Base-by-base conservation (phyloP, 768 basidiomycete species). In the Suillus fuscotomentosus region DNA sequence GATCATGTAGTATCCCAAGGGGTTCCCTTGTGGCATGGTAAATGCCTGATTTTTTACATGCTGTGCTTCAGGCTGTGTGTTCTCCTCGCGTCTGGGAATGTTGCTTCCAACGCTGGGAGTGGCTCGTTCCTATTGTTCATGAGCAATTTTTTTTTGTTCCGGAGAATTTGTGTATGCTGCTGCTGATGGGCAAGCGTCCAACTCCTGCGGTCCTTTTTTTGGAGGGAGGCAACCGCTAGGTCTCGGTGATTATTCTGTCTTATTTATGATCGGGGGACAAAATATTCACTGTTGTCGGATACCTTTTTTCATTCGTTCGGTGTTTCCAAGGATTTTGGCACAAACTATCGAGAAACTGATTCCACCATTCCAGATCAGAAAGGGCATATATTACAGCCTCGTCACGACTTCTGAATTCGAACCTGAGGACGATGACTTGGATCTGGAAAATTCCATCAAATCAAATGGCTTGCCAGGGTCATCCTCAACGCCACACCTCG, bases 371-470 rank as follows among this genome's bases (percentile, higher is more conserved):
- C 64, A 89, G 88, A 80, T 86, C 61, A 82, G 82, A 71, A 91
- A 90, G 66, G 81, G 84, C 5, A 76, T 90, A 38, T 80, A 88
- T 63, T 92, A 92, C 72, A 83, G 80, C 69, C 78, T 90, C 36
- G 82, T 89, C 65, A 86, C 86, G 2, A 82, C 80, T 20, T 80
- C 83, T 42, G 80, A 89, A 66, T 84, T 88, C 67, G 84, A 86
- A 60, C 76, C 78, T 20, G 76, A 77, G 61, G 76, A 73, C 20
- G 66, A 70, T 17, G 65, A 65, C 60, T 61, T 63, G 7, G 51
- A 63, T 50, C 31, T 65, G 7, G 62, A 62, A 31, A 61, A 65
- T n/a, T 60, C 55, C 57, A 41, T n/a, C 41, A 9, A 31, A 24
- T 6, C 24, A 31, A 31, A 20, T 2, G 27, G 57, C 11, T 59